A percentile compares a stretch with the other conserved stretches of the same genome.
Evolutionary conservation across 1,139 yeast species (phyloP).

Genomic region (Blastobotrys serpentis): DNA sequence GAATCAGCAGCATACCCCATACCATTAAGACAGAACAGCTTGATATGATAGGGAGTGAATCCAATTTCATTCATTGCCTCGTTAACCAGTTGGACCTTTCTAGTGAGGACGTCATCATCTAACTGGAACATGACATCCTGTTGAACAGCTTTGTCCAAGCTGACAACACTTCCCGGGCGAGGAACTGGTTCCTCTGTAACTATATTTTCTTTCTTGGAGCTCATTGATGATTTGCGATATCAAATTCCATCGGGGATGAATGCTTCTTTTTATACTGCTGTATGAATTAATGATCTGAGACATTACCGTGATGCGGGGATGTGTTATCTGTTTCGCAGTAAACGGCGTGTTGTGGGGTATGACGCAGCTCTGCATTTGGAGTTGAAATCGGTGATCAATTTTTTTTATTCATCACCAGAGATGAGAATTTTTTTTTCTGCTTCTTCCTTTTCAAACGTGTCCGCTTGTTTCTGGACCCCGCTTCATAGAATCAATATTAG

Average conservation of each 20-base stretch:
- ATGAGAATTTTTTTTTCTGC: too few relatives aligned
- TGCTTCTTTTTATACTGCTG: neutral
- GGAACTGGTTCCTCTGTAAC: neutral
- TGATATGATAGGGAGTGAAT: constrained; percentile 28
- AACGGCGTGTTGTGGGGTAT: neutral
- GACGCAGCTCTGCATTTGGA: neutral
- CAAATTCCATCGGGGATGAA: neutral
- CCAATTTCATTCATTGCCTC: constrained; percentile 35
- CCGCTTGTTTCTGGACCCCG: too few relatives aligned
- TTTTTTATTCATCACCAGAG: too few relatives aligned
- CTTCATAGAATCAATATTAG: too few relatives aligned
- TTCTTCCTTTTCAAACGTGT: too few relatives aligned
- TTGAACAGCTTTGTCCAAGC: constrained; percentile 9
- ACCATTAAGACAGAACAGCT: constrained; percentile 41
- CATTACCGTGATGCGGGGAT: neutral
- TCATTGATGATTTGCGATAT: neutral
- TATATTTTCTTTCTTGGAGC: neutral
- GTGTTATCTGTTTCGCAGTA: neutral
- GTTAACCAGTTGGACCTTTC: constrained; percentile 26
- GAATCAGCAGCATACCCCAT: constrained; percentile 67
- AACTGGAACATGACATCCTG: constrained; percentile 12
- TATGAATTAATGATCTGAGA: neutral
- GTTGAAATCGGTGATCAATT: too few relatives aligned
- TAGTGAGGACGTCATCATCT: constrained; percentile 24
- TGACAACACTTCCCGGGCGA: constrained; percentile 6